Percentiles rank a stretch among this genome's conserved stretches.
phyloP scores from a whole-genome alignment of 1,284 basidiomycete genomes.

The Ceratobasidium sp. region DNA sequence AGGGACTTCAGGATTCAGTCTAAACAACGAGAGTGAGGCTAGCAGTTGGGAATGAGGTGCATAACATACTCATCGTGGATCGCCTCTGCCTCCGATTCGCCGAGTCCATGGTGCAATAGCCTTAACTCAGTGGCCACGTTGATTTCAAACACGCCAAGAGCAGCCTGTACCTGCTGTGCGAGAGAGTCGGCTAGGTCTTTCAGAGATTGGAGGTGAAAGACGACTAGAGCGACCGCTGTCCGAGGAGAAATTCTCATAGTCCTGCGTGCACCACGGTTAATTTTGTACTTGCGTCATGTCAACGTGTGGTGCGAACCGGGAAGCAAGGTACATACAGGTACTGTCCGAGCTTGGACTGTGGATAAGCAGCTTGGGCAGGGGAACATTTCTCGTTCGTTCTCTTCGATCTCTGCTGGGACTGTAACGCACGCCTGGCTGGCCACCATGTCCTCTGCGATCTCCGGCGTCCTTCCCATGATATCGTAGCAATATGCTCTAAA shows the following conservation, averaged over 20 bases:
- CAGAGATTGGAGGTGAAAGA: not conserved
- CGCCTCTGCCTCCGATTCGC: not conserved
- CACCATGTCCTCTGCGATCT: no score
- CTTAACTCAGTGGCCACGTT: not conserved
- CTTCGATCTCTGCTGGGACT: no score
- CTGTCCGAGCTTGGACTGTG: not conserved
- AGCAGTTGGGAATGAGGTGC: not conserved
- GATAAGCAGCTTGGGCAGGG: constrained; percentile 5
- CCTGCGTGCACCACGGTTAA: constrained; percentile 7
- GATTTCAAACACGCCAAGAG: not conserved
- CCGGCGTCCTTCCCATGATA: no score
- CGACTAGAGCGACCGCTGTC: constrained; percentile 8
- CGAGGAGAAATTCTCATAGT: not conserved
- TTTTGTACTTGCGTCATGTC: constrained; percentile 3
- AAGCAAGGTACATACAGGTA: not conserved
- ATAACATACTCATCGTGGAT: not conserved
- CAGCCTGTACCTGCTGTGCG: not conserved
- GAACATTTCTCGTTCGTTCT: no score
- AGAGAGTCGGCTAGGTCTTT: not conserved
- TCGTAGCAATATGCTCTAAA: no score
- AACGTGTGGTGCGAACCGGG: not conserved
- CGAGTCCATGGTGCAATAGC: not conserved
- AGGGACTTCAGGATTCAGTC: not conserved
- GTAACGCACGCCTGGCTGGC: no score
- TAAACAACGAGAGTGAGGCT: not conserved